Conservation (phyloP, 768 basidiomycete genomes). For the Phylloporus sp. region DNA sequence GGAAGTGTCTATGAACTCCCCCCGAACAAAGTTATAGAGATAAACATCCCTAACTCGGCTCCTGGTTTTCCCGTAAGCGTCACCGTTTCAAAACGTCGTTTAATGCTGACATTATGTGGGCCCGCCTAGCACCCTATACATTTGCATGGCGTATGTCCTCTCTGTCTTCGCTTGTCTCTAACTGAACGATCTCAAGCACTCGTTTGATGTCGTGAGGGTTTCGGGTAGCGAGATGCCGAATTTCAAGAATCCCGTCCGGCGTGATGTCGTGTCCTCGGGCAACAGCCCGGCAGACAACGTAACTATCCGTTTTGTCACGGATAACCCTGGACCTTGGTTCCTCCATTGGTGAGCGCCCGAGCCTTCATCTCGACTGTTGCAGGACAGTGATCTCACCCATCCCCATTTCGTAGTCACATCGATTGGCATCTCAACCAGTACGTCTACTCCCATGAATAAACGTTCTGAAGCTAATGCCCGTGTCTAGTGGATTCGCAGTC, state of each 20-base stretch:
- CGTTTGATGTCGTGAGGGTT: slow-evolving; percentile 34
- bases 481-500: slow-evolving; percentile 24
- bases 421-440: slow-evolving; percentile 29
- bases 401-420: slow-evolving; percentile 18
- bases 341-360: slow-evolving; percentile 38
- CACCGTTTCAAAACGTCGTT: neutral
- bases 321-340: slow-evolving; percentile 65
- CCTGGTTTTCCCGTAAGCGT: slow-evolving; percentile 30
- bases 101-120: neutral
- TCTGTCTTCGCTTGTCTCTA: neutral
- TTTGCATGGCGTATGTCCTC: slow-evolving; percentile 33
- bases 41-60: slow-evolving; percentile 38
- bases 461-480: neutral
- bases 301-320: slow-evolving; percentile 55
- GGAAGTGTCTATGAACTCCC: slow-evolving; percentile 47
- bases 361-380: neutral
- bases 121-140: slow-evolving; percentile 37
- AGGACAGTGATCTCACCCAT: neutral
- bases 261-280: slow-evolving; percentile 32
- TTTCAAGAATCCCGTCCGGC: slow-evolving; percentile 34
- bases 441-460: neutral
- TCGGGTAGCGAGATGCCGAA: slow-evolving; percentile 30
- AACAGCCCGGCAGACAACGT: slow-evolving; percentile 36
- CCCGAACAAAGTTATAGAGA: slow-evolving; percentile 40
- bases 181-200: slow-evolving; percentile 22